These are phyloP conservation scores for Phalaenopsis equestris DNA, from an alignment of 106 monocot genomes.

Conservation along the genomic window DNA sequence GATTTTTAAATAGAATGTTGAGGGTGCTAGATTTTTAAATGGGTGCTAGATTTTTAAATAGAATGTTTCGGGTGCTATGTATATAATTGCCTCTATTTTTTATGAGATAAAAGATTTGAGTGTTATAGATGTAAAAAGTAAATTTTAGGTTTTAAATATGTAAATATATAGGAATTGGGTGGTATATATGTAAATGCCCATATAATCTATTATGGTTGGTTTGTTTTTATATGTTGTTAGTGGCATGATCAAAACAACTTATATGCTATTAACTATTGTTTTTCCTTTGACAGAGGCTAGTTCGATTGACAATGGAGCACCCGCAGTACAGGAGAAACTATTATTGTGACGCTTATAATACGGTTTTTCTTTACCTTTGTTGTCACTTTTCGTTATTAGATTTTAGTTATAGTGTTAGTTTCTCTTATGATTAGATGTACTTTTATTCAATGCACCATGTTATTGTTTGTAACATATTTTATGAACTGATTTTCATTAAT, in stretches of 20 bases:
- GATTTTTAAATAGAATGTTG: no score
- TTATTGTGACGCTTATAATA: neutral
- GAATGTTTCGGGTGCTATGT: no score
- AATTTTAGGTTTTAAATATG: neutral
- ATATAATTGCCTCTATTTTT: no score
- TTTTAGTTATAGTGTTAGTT: neutral
- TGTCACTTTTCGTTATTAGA: neutral
- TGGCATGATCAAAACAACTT: neutral
- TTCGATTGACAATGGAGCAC: conserved; percentile 8
- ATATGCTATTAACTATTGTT: neutral
- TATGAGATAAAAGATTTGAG: no score
- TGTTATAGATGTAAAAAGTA: no score
- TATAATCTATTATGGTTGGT: neutral
- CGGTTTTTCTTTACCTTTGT: neutral
- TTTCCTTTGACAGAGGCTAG: neutral
- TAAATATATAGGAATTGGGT: neutral
- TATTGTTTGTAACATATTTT: neutral
- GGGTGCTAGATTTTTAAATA: no score
- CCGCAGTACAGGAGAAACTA: neutral
- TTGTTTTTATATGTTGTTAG: neutral
- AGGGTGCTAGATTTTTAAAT: no score
- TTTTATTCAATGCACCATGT: neutral
- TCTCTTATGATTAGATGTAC: neutral
- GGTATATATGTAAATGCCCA: no score
- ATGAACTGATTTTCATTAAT: neutral